Conservation (phyloP, 2,329 filamentous ascomycete species). For the Thermomyces lanuginosus region DNA sequence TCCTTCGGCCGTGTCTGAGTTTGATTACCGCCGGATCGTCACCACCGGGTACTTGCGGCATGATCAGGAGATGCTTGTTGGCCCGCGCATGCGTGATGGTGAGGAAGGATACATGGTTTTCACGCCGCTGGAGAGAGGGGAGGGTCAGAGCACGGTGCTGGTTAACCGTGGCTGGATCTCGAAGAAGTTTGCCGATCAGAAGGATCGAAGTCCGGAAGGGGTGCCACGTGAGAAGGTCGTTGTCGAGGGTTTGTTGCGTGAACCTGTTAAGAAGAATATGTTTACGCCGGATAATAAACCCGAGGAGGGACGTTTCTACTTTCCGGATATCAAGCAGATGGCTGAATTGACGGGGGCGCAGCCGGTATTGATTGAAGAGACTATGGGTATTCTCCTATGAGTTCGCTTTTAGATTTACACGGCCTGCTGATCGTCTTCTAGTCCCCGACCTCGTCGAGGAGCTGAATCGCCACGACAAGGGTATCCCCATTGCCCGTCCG, state of each 20-base stretch:
- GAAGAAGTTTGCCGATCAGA: slow-evolving; percentile 53
- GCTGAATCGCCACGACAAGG: slow-evolving; percentile 59
- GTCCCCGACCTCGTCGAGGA: slow-evolving; percentile 63
- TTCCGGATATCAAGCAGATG: slow-evolving; percentile 89
- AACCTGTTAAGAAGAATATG: slow-evolving; percentile 94
- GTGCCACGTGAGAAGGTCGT: slow-evolving; percentile 55
- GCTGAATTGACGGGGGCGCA: slow-evolving; percentile 65
- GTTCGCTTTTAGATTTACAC: slow-evolving; percentile 1
- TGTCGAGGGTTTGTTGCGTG: slow-evolving; percentile 68
- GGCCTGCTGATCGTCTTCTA: slow-evolving; percentile 20
- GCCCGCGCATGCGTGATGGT: slow-evolving; percentile 75
- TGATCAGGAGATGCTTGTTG: slow-evolving; percentile 91
- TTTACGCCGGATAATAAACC: slow-evolving; percentile 88
- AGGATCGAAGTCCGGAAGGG: slow-evolving; percentile 43
- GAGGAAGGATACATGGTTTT: slow-evolving; percentile 82
- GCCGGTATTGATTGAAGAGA: slow-evolving; percentile 88
- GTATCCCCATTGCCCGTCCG: slow-evolving; percentile 74
- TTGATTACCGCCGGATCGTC: slow-evolving; percentile 76
- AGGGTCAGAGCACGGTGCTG: slow-evolving; percentile 50
- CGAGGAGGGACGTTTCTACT: slow-evolving; percentile 75
- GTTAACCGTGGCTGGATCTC: slow-evolving; percentile 87
- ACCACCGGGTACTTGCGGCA: slow-evolving; percentile 61
- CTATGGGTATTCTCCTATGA: slow-evolving; percentile 50
- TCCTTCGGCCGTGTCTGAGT: slow-evolving; percentile 63
- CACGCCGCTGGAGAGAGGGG: slow-evolving; percentile 65